Evolutionary conservation across 805 yeast species (phyloP), one percentile per base, ranked within the genome.

Genomic region (Saccharomyces eubayanus): DNA sequence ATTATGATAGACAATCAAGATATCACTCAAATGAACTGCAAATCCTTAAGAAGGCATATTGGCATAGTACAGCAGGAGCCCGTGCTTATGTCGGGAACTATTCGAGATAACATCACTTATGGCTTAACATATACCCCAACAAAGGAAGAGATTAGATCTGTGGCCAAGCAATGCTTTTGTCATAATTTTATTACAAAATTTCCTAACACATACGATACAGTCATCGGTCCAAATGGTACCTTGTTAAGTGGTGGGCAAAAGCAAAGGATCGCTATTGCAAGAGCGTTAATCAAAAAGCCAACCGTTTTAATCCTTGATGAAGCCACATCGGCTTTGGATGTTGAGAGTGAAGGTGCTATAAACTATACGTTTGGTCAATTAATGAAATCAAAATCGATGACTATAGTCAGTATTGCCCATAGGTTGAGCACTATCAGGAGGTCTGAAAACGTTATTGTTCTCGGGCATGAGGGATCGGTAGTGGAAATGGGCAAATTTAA

Each of bases 361-460:
- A 87, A 89, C 73, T 80, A 80, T 53, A 91, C 96, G 9, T 74
- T 92, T 57, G 82, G 84, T 31, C 71, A 75, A 47, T 73, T 91
- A 51, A 79, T 81, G 72, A 72, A 74, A 51, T 78, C 82, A 29
- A 80, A 82, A 50, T 74, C 83, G 20, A 70, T 83, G 49, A 92
- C 97, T 0, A 83, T 90, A 2, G 87, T 94, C 47, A 86, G 95
- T 52, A 91, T 94, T 62, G 98, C 98, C 1, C 99, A 92, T 68
- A 78, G 98, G 60, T 74, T 91, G 55, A 86, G 96, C 21, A 94
- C 99, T 0, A 94, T 94, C 54, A 81, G 84, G 60, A 82, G 91
- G 71, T 87, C 96, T 53, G 90, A 89, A 57, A 77, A 86, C 57
- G 83, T 92, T 12, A 82, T 94, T 58, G 98, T 94, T 3, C 74